A percentile compares a stretch with the other conserved stretches of the same genome.
phyloP scores from a whole-genome alignment of 176 grass and related monocot species.

The Ensete ventricosum region DNA sequence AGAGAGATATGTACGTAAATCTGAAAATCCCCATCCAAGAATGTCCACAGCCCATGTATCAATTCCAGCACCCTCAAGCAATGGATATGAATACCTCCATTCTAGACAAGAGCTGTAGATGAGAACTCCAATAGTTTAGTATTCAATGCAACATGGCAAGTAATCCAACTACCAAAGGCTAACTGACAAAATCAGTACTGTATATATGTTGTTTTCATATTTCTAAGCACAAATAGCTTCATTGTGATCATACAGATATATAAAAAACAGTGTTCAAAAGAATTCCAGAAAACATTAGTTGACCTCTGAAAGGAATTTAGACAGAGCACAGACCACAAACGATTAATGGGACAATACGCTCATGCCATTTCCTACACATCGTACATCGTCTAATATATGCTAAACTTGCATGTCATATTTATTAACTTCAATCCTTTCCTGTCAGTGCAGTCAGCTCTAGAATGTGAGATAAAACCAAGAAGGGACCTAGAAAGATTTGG shows the following conservation, averaged over 20 bases:
- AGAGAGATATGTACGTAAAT: constrained; percentile 48
- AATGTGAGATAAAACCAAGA: neutral
- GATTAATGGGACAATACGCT: neutral
- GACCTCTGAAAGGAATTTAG: too few species aligned
- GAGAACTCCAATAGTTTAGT: constrained; percentile 25
- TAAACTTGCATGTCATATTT: constrained; percentile 1
- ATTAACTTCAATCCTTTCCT: neutral
- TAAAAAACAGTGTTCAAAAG: too few species aligned
- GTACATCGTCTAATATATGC: neutral
- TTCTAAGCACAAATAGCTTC: too few species aligned
- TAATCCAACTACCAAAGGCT: neutral
- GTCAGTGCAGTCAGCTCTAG: neutral
- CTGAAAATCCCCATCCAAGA: constrained; percentile 97
- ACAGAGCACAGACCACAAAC: too few species aligned
- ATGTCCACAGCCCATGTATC: constrained; percentile 91
- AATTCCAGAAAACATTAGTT: too few species aligned
- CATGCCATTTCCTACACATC: neutral
- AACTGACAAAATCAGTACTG: neutral
- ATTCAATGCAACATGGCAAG: neutral
- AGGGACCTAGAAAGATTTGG: neutral
- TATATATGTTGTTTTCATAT: too few species aligned
- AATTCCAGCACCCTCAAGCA: constrained; percentile 79
- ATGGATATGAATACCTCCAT: constrained; percentile 83
- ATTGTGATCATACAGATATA: too few species aligned
- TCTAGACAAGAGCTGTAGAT: constrained; percentile 90